Conservation (phyloP, 2,329 filamentous ascomycete species). For the Aureobasidium namibiae region DNA sequence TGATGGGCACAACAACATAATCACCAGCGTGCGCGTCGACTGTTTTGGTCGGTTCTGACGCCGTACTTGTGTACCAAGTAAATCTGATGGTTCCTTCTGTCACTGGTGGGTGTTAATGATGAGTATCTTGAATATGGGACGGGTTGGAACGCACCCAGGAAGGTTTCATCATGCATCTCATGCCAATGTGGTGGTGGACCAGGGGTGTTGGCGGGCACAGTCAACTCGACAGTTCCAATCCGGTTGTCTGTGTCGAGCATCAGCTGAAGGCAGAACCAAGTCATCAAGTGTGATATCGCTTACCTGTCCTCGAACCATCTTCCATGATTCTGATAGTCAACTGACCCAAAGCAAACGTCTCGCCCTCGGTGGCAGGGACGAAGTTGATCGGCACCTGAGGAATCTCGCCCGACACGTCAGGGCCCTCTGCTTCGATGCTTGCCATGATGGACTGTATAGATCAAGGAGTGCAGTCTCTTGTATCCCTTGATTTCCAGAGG, state of each 20-base stretch:
- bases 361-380: constrained; percentile 40
- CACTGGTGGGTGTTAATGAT: constrained; percentile 21
- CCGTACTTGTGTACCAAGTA: constrained; percentile 30
- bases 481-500: not conserved
- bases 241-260: constrained; percentile 34
- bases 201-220: constrained; percentile 38
- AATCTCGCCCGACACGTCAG: constrained; percentile 10
- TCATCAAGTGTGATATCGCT: not conserved
- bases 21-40: constrained; percentile 45
- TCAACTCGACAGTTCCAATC: constrained; percentile 40
- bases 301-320: constrained; percentile 43
- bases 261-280: not conserved
- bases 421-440: constrained; percentile 2
- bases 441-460: not conserved
- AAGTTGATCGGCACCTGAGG: constrained; percentile 40
- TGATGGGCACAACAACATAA: constrained; percentile 47
- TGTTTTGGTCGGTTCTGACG: constrained; percentile 28
- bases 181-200: constrained; percentile 47
- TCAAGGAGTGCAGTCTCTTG: not conserved
- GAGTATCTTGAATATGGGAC: not conserved
- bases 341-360: constrained; percentile 42
- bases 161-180: constrained; percentile 52
- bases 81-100: constrained; percentile 45
- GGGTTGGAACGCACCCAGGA: constrained; percentile 28
- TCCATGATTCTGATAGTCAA: constrained; percentile 44